Evolutionary conservation across 768 basidiomycete species (phyloP).

Genomic region (Lactarius sp.): DNA sequence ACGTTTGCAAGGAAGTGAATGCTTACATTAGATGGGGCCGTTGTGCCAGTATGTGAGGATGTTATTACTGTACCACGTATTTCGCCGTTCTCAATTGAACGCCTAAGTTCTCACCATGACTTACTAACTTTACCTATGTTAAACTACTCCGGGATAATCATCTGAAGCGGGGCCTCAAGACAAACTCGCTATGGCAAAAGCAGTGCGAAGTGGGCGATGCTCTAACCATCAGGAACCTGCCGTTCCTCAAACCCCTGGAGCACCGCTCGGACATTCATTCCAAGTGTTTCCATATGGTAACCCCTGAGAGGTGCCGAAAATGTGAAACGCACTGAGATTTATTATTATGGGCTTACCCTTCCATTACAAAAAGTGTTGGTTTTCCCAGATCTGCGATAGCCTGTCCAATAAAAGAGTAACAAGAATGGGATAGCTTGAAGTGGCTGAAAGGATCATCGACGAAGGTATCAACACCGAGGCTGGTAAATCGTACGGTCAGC

Average conservation of each 20-base stretch:
- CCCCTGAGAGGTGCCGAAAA: slow-evolving; percentile 25
- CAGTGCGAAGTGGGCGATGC: background rate
- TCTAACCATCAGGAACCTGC: background rate
- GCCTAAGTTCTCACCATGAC: background rate
- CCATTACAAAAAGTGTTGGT: slow-evolving; percentile 35
- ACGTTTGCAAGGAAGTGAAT: slow-evolving; percentile 27
- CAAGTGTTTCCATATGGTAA: slow-evolving; percentile 30
- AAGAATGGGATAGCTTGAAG: slow-evolving; percentile 30
- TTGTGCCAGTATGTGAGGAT: slow-evolving; percentile 9
- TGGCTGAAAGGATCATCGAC: slow-evolving; percentile 32
- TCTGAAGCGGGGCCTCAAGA: background rate
- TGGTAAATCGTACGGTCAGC: slow-evolving; percentile 14
- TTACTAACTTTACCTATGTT: slow-evolving; percentile 1
- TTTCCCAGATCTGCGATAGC: slow-evolving; percentile 23
- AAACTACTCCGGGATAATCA: background rate
- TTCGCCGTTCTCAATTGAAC: slow-evolving; percentile 1
- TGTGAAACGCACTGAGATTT: background rate
- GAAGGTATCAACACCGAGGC: slow-evolving; percentile 36
- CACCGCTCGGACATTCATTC: slow-evolving; percentile 30
- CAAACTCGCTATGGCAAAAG: background rate
- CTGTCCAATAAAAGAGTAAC: slow-evolving; percentile 30
- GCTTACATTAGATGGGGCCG: background rate
- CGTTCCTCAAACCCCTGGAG: slow-evolving; percentile 28
- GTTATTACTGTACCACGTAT: slow-evolving; percentile 18
- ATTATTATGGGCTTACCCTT: slow-evolving; percentile 30